Conservation (phyloP, 805 yeast genomes). For the Debaryomyces prosopidis region DNA sequence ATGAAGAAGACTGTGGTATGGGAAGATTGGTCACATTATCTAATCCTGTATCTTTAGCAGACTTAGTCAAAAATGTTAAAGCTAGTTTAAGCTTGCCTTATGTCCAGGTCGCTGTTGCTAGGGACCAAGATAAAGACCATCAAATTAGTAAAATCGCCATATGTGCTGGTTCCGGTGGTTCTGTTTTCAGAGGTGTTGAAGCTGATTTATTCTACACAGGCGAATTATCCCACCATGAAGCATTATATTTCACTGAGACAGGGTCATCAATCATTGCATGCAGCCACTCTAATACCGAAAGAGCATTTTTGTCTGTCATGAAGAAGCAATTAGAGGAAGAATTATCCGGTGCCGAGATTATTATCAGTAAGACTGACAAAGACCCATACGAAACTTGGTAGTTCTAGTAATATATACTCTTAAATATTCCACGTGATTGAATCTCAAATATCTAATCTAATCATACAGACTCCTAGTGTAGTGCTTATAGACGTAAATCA, state of each 20-base stretch:
- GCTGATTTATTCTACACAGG: conserved; percentile 86
- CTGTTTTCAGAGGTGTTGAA: conserved; percentile 60
- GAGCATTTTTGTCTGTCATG: conserved; percentile 70
- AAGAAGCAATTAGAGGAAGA: conserved; percentile 49
- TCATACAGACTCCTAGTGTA: too few species aligned
- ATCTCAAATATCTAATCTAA: too few species aligned
- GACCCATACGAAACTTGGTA: conserved; percentile 57
- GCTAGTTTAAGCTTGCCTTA: conserved; percentile 47
- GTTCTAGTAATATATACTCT: background rate
- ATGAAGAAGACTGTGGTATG: conserved; percentile 67
- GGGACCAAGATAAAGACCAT: conserved; percentile 24
- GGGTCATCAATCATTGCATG: conserved; percentile 76
- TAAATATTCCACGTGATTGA: background rate
- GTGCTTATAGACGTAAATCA: too few species aligned
- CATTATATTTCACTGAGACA: conserved; percentile 64
- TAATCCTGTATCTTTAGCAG: conserved; percentile 41
- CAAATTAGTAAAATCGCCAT: conserved; percentile 64
- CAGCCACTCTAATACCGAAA: conserved; percentile 90
- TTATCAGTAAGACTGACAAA: conserved; percentile 54
- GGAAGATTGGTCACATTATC: conserved; percentile 66
- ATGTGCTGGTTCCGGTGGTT: conserved; percentile 95
- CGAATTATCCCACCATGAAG: conserved; percentile 93
- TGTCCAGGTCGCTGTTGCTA: conserved; percentile 60
- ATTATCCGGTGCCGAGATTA: conserved; percentile 45
- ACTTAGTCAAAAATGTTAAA: conserved; percentile 56